Base-by-base conservation (phyloP, 352 stramenopile genomes). In the Phytophthora sp. region DNA sequence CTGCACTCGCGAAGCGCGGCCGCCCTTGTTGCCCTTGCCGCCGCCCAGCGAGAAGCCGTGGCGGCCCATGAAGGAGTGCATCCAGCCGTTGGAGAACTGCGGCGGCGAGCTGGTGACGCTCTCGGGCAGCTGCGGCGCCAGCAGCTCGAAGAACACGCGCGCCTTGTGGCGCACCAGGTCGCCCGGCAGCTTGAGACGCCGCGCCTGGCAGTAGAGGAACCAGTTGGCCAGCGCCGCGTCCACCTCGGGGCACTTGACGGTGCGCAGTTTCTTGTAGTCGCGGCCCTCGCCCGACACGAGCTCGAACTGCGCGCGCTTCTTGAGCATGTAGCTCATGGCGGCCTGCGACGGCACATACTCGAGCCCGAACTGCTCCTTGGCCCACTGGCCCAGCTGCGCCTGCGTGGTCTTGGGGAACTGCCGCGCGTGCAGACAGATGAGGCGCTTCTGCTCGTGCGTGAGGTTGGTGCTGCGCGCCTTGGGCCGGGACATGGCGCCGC, bases 61-160 rank as follows among this genome's bases (percentile, higher is more conserved):
- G 37, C 85, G 72, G 4, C 73, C 78, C 70, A 92, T 86, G 51
- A 93, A 95, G 26, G 83, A 92, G 53, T 91, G 84, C 72, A 95
- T 77, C 86, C 86, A 95, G 1, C 86, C 86, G 59, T 95, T 95
- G n/a, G 84, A 95, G 54, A 95, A 95, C 63, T 91, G 81, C 30
- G 84, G 85, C 38, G 78, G 73, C 9, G 80, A 60, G 34, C 64
- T 59, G 13, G 68, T 65, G 37, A 70, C 51, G 39, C 55, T 69
- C 43, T 66, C 54, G 10, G 59, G 53, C 30, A 77, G 44, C n/a
- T 80, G 66, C 23, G 77, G 62, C 2, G 67, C 60, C 76, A 94
- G 72, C 13, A 90, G 53, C 26, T 88, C 83, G 52, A 85, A 91
- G 55, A 92, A 88, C 0, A 75, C 58, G 8, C 77, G 79, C 32